These are phyloP conservation scores for Glarea lozoyensis DNA, from an alignment of 495 filamentous ascomycete genomes.

Conservation along the genomic window DNA sequence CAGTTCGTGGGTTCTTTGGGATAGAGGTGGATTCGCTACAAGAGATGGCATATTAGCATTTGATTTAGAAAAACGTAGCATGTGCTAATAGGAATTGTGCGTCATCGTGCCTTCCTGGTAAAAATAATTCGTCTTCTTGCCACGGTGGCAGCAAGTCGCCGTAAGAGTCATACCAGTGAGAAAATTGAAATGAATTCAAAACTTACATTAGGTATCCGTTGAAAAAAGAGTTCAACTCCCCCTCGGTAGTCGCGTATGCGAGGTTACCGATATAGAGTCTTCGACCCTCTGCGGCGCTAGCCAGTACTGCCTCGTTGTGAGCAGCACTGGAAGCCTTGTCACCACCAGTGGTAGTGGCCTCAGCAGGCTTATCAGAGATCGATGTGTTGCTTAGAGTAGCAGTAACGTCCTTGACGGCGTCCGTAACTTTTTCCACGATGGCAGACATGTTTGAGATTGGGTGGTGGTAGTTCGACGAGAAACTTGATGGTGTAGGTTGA, in stretches of 20 bases:
- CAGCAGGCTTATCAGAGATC: conserved; percentile 48
- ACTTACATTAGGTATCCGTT: conserved; percentile 96
- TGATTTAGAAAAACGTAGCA: not conserved
- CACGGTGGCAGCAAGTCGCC: not conserved
- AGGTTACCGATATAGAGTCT: conserved; percentile 99
- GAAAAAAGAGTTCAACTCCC: conserved; percentile 99
- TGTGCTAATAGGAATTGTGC: not conserved
- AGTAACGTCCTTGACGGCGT: conserved; percentile 73
- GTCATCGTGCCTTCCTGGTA: not conserved
- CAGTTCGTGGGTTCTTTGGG: conserved; percentile 96
- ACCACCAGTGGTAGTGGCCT: conserved; percentile 16
- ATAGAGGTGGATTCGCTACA: conserved; percentile 92
- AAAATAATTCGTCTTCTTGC: not conserved
- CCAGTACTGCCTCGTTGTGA: conserved; percentile 81
- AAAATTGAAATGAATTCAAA: conserved; percentile 6
- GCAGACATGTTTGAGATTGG: conserved; percentile 45
- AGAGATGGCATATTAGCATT: conserved; percentile 6
- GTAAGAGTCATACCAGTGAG: no score
- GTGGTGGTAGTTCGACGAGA: conserved; percentile 23
- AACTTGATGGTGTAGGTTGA: conserved; percentile 19
- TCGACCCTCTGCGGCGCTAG: conserved; percentile 96
- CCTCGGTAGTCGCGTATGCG: conserved; percentile 99
- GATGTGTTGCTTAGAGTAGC: conserved; percentile 72
- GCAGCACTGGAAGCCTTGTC: conserved; percentile 37
- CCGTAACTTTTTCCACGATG: conserved; percentile 51